Evolutionary conservation across 768 basidiomycete species (phyloP).

Genomic region (Podaxis sp.): DNA sequence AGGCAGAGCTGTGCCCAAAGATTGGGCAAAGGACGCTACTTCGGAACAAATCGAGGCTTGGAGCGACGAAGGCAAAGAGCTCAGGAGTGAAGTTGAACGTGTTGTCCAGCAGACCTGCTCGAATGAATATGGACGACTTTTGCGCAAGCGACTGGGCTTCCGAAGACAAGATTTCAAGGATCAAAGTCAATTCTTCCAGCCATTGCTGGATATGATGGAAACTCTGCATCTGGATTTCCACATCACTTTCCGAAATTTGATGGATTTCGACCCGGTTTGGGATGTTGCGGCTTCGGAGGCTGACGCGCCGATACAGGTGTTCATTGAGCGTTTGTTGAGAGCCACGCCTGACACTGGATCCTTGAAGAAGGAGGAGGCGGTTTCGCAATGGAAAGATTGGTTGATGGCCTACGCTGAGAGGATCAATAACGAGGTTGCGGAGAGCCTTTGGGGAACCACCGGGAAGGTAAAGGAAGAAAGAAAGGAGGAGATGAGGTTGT

Average conservation of each 20-base stretch:
- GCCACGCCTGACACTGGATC: constrained; percentile 41
- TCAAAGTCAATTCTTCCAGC: constrained; percentile 53
- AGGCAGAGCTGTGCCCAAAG: constrained; percentile 45
- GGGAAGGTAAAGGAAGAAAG: constrained; percentile 42
- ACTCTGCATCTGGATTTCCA: constrained; percentile 82
- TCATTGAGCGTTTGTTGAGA: constrained; percentile 40
- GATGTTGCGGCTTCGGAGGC: constrained; percentile 1
- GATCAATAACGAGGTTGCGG: constrained; percentile 45
- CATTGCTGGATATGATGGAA: constrained; percentile 74
- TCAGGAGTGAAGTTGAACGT: constrained; percentile 57
- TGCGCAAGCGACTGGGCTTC: constrained; percentile 82
- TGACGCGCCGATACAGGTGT: constrained; percentile 28
- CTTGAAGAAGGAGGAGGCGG: constrained; percentile 41
- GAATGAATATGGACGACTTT: constrained; percentile 58
- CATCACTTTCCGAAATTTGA: constrained; percentile 72
- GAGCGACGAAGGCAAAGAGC: constrained; percentile 50
- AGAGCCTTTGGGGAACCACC: constrained; percentile 34
- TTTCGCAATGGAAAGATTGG: constrained; percentile 57
- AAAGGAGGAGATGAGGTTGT: constrained; percentile 43
- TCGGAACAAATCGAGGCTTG: constrained; percentile 57
- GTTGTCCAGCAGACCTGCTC: constrained; percentile 56
- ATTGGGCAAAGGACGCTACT: constrained; percentile 59
- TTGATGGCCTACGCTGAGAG: constrained; percentile 56
- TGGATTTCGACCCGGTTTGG: constrained; percentile 48
- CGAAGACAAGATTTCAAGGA: constrained; percentile 51